These are phyloP conservation scores for Daldinia loculata DNA, from an alignment of 495 filamentous ascomycete genomes.

Conservation along the genomic window DNA sequence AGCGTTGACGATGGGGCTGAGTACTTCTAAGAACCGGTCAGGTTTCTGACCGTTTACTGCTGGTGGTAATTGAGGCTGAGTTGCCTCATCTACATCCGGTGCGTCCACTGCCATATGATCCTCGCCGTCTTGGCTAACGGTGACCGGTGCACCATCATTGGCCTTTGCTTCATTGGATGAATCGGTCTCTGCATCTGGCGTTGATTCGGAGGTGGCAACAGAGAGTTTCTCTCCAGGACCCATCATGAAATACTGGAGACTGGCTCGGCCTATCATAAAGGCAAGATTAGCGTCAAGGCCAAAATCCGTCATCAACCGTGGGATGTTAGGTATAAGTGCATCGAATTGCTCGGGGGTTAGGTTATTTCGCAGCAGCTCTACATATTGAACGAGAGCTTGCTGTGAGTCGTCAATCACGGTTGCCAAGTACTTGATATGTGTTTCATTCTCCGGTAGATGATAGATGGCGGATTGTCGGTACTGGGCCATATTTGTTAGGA, in stretches of 20 bases:
- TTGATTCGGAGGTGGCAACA: constrained; percentile 35
- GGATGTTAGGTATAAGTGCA: constrained; percentile 76
- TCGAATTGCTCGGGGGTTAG: constrained; percentile 82
- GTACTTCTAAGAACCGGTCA: constrained; percentile 73
- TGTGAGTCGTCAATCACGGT: constrained; percentile 91
- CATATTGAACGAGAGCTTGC: constrained; percentile 81
- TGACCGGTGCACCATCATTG: constrained; percentile 16
- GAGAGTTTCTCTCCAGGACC: constrained; percentile 48
- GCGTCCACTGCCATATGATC: constrained; percentile 53
- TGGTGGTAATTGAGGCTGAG: constrained; percentile 28
- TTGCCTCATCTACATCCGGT: constrained; percentile 39
- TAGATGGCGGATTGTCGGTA: constrained; percentile 83
- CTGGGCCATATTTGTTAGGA: constrained; percentile 89
- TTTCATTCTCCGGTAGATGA: constrained; percentile 68
- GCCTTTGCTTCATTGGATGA: constrained; percentile 46
- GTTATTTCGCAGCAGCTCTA: constrained; percentile 86
- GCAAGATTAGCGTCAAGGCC: constrained; percentile 83
- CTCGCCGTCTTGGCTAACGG: constrained; percentile 43
- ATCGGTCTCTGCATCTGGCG: constrained; percentile 54
- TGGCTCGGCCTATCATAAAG: constrained; percentile 84
- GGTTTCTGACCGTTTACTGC: constrained; percentile 48
- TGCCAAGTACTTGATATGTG: constrained; percentile 82
- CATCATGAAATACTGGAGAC: constrained; percentile 61
- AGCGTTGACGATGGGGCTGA: constrained; percentile 76
- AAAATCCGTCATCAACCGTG: constrained; percentile 77